Evolutionary conservation across 2,329 filamentous ascomycete genomes (phyloP).

Genomic region (Teratosphaeria nubilosa): DNA sequence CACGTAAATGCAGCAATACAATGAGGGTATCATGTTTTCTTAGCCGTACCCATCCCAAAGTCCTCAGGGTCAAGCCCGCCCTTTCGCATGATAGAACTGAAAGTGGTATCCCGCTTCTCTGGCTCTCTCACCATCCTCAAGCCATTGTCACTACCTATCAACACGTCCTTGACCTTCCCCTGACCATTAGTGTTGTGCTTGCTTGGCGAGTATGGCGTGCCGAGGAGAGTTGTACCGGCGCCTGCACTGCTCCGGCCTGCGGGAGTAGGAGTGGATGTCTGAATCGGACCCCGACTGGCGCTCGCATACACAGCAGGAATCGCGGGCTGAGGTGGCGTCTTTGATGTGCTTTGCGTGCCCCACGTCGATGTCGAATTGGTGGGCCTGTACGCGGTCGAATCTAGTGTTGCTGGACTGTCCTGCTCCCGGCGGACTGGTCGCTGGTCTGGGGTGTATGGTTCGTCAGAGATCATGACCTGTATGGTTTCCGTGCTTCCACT

Average conservation of each 20-base stretch:
- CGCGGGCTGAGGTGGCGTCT: not conserved
- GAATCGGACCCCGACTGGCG: slow-evolving; percentile 4
- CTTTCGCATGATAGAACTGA: slow-evolving; percentile 31
- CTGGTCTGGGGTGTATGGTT: slow-evolving; percentile 11
- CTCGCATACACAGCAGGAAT: not conserved
- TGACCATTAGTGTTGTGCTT: not conserved
- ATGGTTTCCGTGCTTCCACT: slow-evolving; percentile 35
- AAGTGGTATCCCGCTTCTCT: slow-evolving; percentile 24
- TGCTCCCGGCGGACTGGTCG: not conserved
- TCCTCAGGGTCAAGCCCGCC: not conserved
- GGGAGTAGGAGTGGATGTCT: slow-evolving; percentile 6
- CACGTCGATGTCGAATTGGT: slow-evolving; percentile 2
- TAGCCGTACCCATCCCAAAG: not conserved
- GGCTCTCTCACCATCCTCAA: slow-evolving; percentile 2
- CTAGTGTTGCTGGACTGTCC: slow-evolving; percentile 1
- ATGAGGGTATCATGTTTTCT: not conserved
- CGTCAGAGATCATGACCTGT: slow-evolving; percentile 9
- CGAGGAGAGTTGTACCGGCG: slow-evolving; percentile 2
- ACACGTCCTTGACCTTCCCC: not conserved
- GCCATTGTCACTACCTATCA: not conserved
- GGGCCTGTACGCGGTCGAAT: slow-evolving; percentile 2
- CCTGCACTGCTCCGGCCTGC: not conserved
- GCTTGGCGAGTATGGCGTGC: slow-evolving; percentile 9
- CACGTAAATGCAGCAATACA: not conserved
- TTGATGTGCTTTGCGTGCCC: not conserved